Evolutionary conservation across 345 rosid species (phyloP).

Genomic region (Microcos paniculata): DNA sequence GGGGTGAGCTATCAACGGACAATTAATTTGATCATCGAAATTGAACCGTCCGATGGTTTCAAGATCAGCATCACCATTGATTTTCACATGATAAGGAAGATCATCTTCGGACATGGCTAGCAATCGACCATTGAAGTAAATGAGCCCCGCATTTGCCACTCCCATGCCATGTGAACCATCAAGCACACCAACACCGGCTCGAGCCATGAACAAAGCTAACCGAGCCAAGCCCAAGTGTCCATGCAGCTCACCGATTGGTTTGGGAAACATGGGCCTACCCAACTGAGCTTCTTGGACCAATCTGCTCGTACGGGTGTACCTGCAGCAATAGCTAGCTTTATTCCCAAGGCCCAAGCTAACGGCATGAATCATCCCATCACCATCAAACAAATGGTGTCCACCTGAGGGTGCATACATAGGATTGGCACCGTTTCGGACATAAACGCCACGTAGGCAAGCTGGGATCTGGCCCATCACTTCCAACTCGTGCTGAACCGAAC

Average conservation of each 20-base stretch:
- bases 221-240: conserved; percentile 73
- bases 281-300: conserved; percentile 52
- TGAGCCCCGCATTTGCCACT: conserved; percentile 73
- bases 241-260: conserved; percentile 74
- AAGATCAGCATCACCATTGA: conserved; percentile 50
- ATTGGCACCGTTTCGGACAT: conserved; percentile 77
- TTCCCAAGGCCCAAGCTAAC: conserved; percentile 39
- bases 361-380: conserved; percentile 91
- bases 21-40: conserved; percentile 51
- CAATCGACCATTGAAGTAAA: conserved; percentile 59
- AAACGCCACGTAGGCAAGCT: conserved; percentile 49
- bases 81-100: conserved; percentile 61
- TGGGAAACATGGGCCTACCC: conserved; percentile 65
- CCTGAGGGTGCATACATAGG: conserved; percentile 55
- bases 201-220: conserved; percentile 53
- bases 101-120: conserved; percentile 88
- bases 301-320: conserved; percentile 65
- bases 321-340: conserved; percentile 56
- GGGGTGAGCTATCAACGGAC: conserved; percentile 76
- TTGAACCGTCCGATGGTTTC: conserved; percentile 57
- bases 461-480: conserved; percentile 58
- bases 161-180: conserved; percentile 60
- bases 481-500: conserved; percentile 54
- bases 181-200: conserved; percentile 48
- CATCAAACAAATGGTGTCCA: conserved; percentile 79